Conservation (phyloP, 225 moss, liverwort and hornwort species). For the Pseudoscleropodium purum region DNA sequence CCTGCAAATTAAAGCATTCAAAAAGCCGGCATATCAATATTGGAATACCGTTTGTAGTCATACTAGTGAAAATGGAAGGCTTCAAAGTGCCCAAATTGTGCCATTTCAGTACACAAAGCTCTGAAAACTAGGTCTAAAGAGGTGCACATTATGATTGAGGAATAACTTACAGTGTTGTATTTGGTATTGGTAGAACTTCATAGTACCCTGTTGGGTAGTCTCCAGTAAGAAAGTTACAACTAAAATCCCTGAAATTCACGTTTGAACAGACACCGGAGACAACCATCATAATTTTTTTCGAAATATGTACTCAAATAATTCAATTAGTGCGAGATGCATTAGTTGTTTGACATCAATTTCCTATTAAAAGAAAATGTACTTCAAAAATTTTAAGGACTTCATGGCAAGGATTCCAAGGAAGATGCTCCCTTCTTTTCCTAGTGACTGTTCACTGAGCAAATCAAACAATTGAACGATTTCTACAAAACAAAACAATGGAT, state of each 20-base stretch:
- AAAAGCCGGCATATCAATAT: background rate
- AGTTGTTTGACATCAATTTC: too few species aligned
- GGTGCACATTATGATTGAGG: background rate
- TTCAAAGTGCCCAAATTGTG: too few species aligned
- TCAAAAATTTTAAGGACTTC: background rate
- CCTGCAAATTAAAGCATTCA: background rate
- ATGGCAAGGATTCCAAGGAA: background rate
- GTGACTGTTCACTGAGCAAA: background rate
- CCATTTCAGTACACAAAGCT: background rate
- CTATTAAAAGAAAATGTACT: background rate
- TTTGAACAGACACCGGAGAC: background rate
- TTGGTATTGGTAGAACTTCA: background rate
- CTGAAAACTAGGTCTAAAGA: background rate
- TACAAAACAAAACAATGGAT: background rate
- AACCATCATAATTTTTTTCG: background rate
- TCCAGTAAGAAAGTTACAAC: constrained; percentile 3
- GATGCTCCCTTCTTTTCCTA: background rate
- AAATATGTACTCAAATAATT: background rate
- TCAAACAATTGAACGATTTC: background rate
- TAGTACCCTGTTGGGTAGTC: constrained; percentile 1
- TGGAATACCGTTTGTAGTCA: background rate
- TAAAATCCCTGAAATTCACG: background rate
- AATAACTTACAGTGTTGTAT: background rate
- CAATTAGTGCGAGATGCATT: background rate
- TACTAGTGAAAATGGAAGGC: background rate